Evolutionary conservation across 371 early-diverging fungal genomes (phyloP).

Genomic region (Circinella minor): DNA sequence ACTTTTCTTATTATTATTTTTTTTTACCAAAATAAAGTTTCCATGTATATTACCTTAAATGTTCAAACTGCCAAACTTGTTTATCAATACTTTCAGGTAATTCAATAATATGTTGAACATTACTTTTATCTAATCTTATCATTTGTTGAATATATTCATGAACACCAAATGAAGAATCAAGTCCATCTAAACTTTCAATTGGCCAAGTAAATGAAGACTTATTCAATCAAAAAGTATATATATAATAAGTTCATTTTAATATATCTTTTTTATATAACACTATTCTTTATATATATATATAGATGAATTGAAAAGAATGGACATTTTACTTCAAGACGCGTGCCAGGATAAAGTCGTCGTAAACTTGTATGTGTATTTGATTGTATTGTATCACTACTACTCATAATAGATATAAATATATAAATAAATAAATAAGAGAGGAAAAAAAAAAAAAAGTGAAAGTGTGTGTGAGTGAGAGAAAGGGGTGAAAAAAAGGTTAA

Average conservation of each 20-base stretch:
- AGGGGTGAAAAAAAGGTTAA: too few species aligned
- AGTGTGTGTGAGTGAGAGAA: too few species aligned
- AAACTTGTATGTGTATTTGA: not conserved
- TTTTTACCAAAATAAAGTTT: not conserved
- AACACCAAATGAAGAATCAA: conserved; percentile 78
- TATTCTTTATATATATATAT: too few species aligned
- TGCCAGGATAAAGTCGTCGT: conserved; percentile 47
- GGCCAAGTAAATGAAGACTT: conserved; percentile 59
- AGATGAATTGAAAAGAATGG: not conserved
- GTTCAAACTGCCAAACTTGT: conserved; percentile 90
- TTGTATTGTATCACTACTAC: conserved; percentile 9
- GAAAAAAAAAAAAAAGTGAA: too few species aligned
- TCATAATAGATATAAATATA: not conserved
- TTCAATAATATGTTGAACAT: conserved; percentile 64
- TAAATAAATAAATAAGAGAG: too few species aligned
- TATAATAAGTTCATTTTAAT: too few species aligned
- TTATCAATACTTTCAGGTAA: conserved; percentile 73
- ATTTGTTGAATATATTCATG: conserved; percentile 87
- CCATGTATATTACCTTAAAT: conserved; percentile 85
- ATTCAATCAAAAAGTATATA: not conserved
- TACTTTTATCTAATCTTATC: conserved; percentile 68
- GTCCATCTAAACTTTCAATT: conserved; percentile 55
- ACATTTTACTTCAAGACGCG: conserved; percentile 39
- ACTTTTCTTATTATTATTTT: conserved; percentile 26
- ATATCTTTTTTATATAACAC: too few species aligned